Conservation (phyloP, 1,284 basidiomycete species). For the Sporisorium exsertum region DNA sequence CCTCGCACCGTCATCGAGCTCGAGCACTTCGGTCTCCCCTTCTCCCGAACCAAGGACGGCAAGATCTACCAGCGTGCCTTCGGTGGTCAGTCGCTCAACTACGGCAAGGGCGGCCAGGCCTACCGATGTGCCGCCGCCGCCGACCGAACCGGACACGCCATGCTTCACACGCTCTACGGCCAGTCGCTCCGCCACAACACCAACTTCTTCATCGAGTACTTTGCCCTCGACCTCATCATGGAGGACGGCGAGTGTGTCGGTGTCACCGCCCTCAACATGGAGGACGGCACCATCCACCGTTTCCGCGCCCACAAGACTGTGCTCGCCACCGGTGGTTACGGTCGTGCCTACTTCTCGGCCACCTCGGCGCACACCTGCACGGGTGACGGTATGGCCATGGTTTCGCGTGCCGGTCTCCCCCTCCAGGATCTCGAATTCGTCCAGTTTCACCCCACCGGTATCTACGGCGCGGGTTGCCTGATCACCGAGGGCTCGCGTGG, state of each 20-base stretch:
- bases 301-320: constrained; percentile 99
- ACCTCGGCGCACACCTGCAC: constrained; percentile 99
- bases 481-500: constrained; percentile 99
- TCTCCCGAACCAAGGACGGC: constrained; percentile 97
- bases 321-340: constrained; percentile 97
- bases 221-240: constrained; percentile 95
- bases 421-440: constrained; percentile 98
- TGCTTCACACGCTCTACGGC: constrained; percentile 98
- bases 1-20: constrained; percentile 93
- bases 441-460: constrained; percentile 99
- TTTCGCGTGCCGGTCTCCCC: constrained; percentile 93
- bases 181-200: constrained; percentile 99
- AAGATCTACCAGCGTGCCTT: constrained; percentile 99
- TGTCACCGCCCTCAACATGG: constrained; percentile 98
- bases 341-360: constrained; percentile 98
- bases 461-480: constrained; percentile 98
- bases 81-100: constrained; percentile 97
- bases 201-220: constrained; percentile 99
- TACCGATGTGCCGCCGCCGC: constrained; percentile 99
- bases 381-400: constrained; percentile 99
- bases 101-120: constrained; percentile 97
- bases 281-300: constrained; percentile 97
- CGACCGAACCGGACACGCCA: constrained; percentile 97
- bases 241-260: constrained; percentile 98
- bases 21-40: constrained; percentile 98